Percentiles rank a stretch among this genome's conserved stretches.
Conservation (phyloP, 148 eudicot genomes). For the Persicaria tinctoria region DNA sequence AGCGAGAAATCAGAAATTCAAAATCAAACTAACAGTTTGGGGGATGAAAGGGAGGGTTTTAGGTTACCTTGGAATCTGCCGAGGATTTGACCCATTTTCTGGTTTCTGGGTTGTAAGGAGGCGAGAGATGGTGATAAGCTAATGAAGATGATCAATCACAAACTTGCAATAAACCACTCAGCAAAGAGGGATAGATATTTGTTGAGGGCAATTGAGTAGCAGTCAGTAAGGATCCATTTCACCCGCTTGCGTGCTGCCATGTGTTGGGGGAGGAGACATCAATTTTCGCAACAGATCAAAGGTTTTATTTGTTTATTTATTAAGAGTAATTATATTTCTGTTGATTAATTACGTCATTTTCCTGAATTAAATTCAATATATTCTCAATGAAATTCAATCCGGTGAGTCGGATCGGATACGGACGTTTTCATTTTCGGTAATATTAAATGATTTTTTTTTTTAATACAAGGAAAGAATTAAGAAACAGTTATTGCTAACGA, state of each 20-base stretch:
- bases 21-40: not conserved
- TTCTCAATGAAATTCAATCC: no score
- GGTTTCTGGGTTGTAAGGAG: not conserved
- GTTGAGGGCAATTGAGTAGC: not conserved
- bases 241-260: conserved; percentile 9
- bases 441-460: no score
- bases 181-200: not conserved
- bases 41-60: not conserved
- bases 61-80: conserved; percentile 8
- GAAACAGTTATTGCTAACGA: no score
- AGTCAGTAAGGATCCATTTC: conserved; percentile 2
- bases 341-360: no score
- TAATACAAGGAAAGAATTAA: no score
- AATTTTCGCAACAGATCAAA: no score
- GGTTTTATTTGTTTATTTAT: no score
- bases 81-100: conserved; percentile 9
- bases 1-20: not conserved
- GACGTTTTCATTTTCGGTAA: no score
- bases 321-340: no score
- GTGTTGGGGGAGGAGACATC: not conserved
- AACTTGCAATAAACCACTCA: not conserved
- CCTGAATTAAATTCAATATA: no score
- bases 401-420: no score
- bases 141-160: not conserved
- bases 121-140: not conserved